Evolutionary conservation across 139 green algal genomes (phyloP), one percentile per base, ranked within the genome.

Genomic region (Coelastrella sp.): DNA sequence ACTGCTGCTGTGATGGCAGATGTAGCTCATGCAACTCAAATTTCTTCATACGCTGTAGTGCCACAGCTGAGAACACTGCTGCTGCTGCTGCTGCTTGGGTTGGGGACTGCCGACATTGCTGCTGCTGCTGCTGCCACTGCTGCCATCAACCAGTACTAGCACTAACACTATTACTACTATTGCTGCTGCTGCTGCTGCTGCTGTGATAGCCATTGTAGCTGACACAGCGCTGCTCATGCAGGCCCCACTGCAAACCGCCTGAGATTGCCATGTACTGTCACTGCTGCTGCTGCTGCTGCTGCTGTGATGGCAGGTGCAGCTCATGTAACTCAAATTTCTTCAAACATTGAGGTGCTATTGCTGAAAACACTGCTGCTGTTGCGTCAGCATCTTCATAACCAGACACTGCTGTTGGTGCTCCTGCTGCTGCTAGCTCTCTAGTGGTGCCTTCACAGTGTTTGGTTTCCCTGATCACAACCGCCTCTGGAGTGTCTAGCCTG

Each of bases 361-460:
- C 96, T 14, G 73, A 64, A 16, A 97, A 77, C 16, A 94, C 93
- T 14, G 88, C 68, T 13, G 94, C 85, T 5, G 96, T 92, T 3
- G 89, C 90, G 82, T 98, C 96, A 4, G 88, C 92, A 78, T 98
- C 93, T 0, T 92, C 83, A 78, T 97, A 98, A 4, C 94, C 93
- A 3, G 92, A 77, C 11, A 92, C 91, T 58, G 95, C 90, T 5
- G 86, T 73, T 3, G 95, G 94, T 10, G 95, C 96, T 0, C 95
- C 95, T 14, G 73, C 89, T 5, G 80, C 74, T 11, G 85, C 68
- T 68, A 98, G 92, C 73, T 94, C 92, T 32, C 82, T 57, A 80
- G 97, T 97, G 14, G 75, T 94, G 32, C 95, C 96, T 86, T 98
- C 96, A 57, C 87, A 92, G 66, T 95, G 86, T 88, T 90, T 94